A percentile compares a stretch with the other conserved stretches of the same genome.
phyloP scores from a whole-genome alignment of 148 eudicot genomes.

The Polygonum aviculare region DNA sequence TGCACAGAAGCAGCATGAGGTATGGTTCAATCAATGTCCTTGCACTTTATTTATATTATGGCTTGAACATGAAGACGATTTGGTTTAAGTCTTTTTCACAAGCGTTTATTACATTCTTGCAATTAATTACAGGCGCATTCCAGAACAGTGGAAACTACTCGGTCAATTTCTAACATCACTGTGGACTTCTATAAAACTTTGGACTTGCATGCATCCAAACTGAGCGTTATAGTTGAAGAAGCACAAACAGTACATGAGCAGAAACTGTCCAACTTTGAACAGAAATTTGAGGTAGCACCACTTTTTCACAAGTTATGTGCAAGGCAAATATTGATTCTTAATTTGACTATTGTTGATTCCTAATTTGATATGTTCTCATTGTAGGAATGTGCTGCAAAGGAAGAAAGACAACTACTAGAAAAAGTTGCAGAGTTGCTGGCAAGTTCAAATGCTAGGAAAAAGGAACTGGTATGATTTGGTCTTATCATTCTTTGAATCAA shows the following conservation, averaged over 20 bases:
- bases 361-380: background rate
- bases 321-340: too few relatives aligned
- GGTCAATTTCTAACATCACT: conserved; percentile 75
- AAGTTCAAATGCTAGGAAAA: conserved; percentile 87
- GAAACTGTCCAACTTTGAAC: conserved; percentile 74
- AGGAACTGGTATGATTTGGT: conserved; percentile 52
- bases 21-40: conserved; percentile 18
- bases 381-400: conserved; percentile 88
- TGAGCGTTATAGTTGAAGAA: conserved; percentile 72
- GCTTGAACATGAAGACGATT: background rate
- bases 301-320: background rate
- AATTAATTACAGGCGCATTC: conserved; percentile 68
- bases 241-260: conserved; percentile 64
- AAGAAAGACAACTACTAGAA: conserved; percentile 72
- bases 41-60: background rate
- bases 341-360: background rate
- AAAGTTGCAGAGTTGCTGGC: conserved; percentile 95
- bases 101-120: conserved; percentile 1
- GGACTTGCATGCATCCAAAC: conserved; percentile 69
- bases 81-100: background rate
- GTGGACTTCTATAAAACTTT: conserved; percentile 58
- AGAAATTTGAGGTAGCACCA: conserved; percentile 71
- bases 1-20: conserved; percentile 79
- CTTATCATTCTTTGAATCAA: background rate
- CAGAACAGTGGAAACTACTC: conserved; percentile 69